A percentile compares a stretch with the other conserved stretches of the same genome.
phyloP scores from a whole-genome alignment of 2,329 filamentous ascomycete genomes.

The Fusarium anguioides region DNA sequence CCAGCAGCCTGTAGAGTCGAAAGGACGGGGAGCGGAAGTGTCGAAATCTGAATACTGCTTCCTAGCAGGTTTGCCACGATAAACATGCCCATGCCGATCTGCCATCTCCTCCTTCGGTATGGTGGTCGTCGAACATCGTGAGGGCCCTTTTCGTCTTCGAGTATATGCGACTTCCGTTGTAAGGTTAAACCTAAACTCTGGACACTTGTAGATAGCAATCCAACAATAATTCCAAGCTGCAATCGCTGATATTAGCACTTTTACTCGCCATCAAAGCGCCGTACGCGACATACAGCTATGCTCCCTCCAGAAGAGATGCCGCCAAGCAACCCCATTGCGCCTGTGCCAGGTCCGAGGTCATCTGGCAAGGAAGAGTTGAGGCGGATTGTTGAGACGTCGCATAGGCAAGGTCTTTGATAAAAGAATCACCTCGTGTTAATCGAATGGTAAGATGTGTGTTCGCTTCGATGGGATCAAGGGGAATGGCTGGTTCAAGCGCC shows the following conservation, averaged over 20 bases:
- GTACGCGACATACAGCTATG: conserved; percentile 70
- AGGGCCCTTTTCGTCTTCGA: conserved; percentile 91
- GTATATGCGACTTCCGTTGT: conserved; percentile 96
- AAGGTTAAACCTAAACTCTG: conserved; percentile 95
- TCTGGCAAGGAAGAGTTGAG: conserved; percentile 53
- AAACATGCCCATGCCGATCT: conserved; percentile 97
- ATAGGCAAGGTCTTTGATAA: conserved; percentile 36
- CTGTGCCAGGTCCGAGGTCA: conserved; percentile 56
- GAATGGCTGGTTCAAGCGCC: conserved; percentile 23
- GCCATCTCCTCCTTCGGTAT: conserved; percentile 92
- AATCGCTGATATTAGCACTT: conserved; percentile 36
- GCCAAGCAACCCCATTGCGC: conserved; percentile 77
- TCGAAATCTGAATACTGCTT: conserved; percentile 97
- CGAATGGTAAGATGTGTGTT: conserved; percentile 1
- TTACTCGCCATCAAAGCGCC: neutral
- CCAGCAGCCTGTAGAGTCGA: conserved; percentile 96
- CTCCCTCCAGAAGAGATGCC: conserved; percentile 82
- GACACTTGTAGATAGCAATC: conserved; percentile 90
- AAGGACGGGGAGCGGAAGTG: conserved; percentile 89
- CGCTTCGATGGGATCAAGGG: conserved; percentile 25
- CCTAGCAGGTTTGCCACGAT: conserved; percentile 93
- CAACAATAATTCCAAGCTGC: conserved; percentile 92
- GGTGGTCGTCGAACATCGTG: conserved; percentile 85
- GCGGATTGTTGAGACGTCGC: conserved; percentile 36
- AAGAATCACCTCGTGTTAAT: conserved; percentile 12